Percentiles rank a stretch among this genome's conserved stretches.
These are phyloP conservation scores for Echinosphaeria canescens DNA, from an alignment of 2,329 filamentous ascomycete genomes.

Conservation along the genomic window DNA sequence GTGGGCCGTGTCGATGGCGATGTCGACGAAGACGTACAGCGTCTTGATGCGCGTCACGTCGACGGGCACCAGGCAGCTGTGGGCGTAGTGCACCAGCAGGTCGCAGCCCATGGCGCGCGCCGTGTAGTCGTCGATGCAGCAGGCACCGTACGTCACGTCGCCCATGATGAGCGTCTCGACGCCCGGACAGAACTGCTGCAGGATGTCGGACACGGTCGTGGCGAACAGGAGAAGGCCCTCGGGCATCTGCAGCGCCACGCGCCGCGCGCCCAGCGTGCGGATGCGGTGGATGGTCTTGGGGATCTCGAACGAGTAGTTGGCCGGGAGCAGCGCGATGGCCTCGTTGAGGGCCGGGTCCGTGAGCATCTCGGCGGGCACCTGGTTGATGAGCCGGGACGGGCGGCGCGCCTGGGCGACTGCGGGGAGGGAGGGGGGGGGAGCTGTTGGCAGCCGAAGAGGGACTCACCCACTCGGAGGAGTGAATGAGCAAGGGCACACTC, in stretches of 20 bases:
- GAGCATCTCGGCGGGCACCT: conserved; percentile 72
- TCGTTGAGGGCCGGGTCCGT: conserved; percentile 70
- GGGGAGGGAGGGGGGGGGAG: too few species aligned
- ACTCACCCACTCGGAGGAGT: too few species aligned
- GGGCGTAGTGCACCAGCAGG: conserved; percentile 86
- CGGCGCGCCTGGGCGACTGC: conserved; percentile 51
- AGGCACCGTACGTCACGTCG: conserved; percentile 95
- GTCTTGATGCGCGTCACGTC: conserved; percentile 95
- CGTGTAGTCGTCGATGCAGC: conserved; percentile 97
- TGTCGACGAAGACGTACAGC: conserved; percentile 95
- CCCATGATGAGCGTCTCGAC: conserved; percentile 96
- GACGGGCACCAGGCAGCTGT: conserved; percentile 89
- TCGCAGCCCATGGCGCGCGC: conserved; percentile 87
- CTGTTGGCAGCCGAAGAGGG: too few species aligned
- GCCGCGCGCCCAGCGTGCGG: conserved; percentile 54
- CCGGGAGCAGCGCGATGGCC: conserved; percentile 67
- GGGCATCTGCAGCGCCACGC: conserved; percentile 88
- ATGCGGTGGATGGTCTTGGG: conserved; percentile 96
- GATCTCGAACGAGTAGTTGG: conserved; percentile 98
- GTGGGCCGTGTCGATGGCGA: conserved; percentile 82
- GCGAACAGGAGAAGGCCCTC: conserved; percentile 91
- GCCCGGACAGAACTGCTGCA: conserved; percentile 82
- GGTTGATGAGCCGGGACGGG: conserved; percentile 65
- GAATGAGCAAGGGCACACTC: conserved; percentile 3
- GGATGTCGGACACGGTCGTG: conserved; percentile 91